A percentile compares a stretch with the other conserved stretches of the same genome.
Evolutionary conservation across 2,329 filamentous ascomycete species (phyloP).

Genomic region (Ampelomyces quisqualis): DNA sequence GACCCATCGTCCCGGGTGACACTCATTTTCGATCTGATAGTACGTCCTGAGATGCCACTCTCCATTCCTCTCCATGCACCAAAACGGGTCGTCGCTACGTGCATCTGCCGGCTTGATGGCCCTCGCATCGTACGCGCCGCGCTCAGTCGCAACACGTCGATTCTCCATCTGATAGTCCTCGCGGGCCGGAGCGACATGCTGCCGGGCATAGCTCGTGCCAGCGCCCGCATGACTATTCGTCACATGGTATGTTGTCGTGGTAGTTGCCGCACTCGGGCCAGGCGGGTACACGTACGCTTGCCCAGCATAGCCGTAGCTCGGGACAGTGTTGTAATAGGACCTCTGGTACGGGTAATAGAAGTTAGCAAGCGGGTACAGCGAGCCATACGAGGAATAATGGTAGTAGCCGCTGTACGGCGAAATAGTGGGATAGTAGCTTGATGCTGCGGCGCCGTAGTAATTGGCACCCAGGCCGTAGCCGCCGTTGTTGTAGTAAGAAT

Average conservation of each 20-base stretch:
- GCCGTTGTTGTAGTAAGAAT: conserved; percentile 13
- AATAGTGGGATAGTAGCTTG: conserved; percentile 7
- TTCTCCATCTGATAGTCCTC: conserved; percentile 36
- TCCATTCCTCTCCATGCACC: conserved; percentile 42
- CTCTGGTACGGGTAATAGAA: conserved; percentile 38
- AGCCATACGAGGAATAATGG: conserved; percentile 27
- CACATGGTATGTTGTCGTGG: conserved; percentile 29
- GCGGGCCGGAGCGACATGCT: conserved; percentile 11
- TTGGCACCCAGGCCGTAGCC: conserved; percentile 11
- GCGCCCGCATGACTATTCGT: conserved; percentile 20
- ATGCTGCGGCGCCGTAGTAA: conserved; percentile 9
- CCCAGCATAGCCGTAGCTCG: conserved; percentile 24
- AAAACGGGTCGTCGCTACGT: conserved; percentile 38
- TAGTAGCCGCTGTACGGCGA: conserved; percentile 25
- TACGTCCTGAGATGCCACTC: conserved; percentile 39
- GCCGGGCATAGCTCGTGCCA: neutral
- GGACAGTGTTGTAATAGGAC: conserved; percentile 30
- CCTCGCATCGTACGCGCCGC: conserved; percentile 34
- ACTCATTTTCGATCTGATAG: conserved; percentile 44
- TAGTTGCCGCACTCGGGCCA: conserved; percentile 16
- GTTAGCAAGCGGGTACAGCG: conserved; percentile 40
- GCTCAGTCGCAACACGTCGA: conserved; percentile 32
- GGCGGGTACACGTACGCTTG: conserved; percentile 26
- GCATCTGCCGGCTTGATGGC: conserved; percentile 39
- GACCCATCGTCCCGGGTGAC: conserved; percentile 40